A percentile compares a stretch with the other conserved stretches of the same genome.
phyloP scores from a whole-genome alignment of 2,329 filamentous ascomycete genomes.

The Xylariaceae sp. region DNA sequence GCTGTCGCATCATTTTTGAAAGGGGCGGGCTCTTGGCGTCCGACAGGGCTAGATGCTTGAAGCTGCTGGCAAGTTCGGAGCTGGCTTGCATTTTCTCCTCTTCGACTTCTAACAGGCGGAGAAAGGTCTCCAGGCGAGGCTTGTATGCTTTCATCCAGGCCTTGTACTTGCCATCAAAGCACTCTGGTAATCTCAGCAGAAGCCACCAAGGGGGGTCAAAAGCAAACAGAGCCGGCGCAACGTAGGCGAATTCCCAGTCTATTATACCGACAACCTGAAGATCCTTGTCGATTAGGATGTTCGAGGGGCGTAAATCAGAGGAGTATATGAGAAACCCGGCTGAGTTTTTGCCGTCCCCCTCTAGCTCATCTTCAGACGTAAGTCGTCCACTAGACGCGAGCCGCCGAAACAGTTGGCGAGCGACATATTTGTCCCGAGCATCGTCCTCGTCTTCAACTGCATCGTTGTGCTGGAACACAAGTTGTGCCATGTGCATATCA shows the following conservation, averaged over 20 bases:
- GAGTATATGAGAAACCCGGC: constrained; percentile 39
- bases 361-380: constrained; percentile 3
- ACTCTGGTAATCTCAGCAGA: constrained; percentile 42
- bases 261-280: constrained; percentile 44
- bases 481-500: constrained; percentile 49
- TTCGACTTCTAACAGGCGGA: constrained; percentile 42
- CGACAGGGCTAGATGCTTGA: constrained; percentile 33
- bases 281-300: constrained; percentile 29
- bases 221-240: constrained; percentile 43
- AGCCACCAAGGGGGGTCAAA: constrained; percentile 50
- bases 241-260: constrained; percentile 51
- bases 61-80: constrained; percentile 5
- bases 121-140: constrained; percentile 42
- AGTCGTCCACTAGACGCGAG: constrained; percentile 33
- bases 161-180: constrained; percentile 37
- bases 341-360: neutral
- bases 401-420: constrained; percentile 50
- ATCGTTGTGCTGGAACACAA: constrained; percentile 51
- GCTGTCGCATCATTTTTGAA: constrained; percentile 42
- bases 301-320: constrained; percentile 32
- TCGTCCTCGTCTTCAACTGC: constrained; percentile 46
- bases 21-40: constrained; percentile 7
- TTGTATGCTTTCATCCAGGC: constrained; percentile 44
- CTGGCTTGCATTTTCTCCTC: constrained; percentile 35
- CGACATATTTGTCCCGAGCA: constrained; percentile 51